Base-by-base conservation (phyloP, 192 early-diverging fungal genomes). In the Rhizophagus clarus region DNA sequence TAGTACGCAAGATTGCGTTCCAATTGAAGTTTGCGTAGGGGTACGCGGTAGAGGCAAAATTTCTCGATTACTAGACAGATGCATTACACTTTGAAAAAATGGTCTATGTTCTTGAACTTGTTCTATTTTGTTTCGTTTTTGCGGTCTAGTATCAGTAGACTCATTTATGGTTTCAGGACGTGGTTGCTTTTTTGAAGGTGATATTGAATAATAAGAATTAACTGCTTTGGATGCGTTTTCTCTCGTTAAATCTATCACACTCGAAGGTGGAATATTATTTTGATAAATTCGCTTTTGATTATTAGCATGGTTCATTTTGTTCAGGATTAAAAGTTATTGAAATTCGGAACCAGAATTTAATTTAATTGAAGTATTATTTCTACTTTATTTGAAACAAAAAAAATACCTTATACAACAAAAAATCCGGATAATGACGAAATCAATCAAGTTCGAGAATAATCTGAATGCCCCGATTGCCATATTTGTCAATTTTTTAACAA, bases 121-220 rank as follows among this genome's bases (percentile, higher is more conserved):
- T 63, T 60, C 70, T 72, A 72, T n/a, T 32, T 4, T 9, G 14
- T 5, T 28, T 28, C 45, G 24, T 20, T 29, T 60, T 67, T 24
- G 22, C 17, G 26, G n/a, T 72, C 68, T 79, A 37, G 68, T 29
- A 61, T 67, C 28, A 56, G 78, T 28, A 71, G 68, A 69, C 12
- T 40, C 66, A 22, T 20, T 56, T 22, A 17, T 56, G 20, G 6
- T 56, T 56, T 22, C 51, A 56, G 17, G 51, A 1, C 51, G 51
- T 56, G 20, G 51, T 20, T 22, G 51, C 17, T 56, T 56, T 22
- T 22, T 56, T 22, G 20, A 22, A 20, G 4, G 5, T 20, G 20
- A 20, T 56, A 56, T 56, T 22, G 51, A 22, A 56, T 5, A 56
- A 56, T 12, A 56, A 56, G 51, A 17, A 22, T 56, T 56, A 56